Evolutionary conservation across 2,329 filamentous ascomycete species (phyloP), one percentile per base, ranked within the genome.

Genomic region (Penicillium sp.): DNA sequence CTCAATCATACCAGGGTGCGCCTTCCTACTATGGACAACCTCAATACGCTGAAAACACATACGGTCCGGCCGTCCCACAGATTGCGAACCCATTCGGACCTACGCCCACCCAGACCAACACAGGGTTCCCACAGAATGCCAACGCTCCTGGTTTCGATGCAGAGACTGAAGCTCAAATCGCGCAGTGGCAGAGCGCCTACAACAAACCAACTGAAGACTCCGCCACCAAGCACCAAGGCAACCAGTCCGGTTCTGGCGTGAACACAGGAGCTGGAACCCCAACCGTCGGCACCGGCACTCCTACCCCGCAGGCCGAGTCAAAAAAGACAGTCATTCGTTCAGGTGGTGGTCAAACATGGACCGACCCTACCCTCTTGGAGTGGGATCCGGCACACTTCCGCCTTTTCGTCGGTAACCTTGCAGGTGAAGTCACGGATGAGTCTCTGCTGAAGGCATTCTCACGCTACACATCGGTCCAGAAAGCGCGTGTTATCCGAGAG

Each of bases 331-430:
- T 99, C 0, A 81, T 91, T 46, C 88, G 94, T 37, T 84, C 89
- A 58, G 94, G 93, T 48, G 94, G 94, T 59, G 94, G 94, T 53
- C 90, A 96, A 78, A 89, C 86, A 56, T 99, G 94, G 94, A 88
- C 89, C 25, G 94, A 99, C 71, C 82, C 89, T 54, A 84, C 88
- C 0, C 84, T 99, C 4, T 83, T 97, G 2, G 94, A 97, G 72
- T 99, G 94, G 94, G 92, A 97, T 69, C 93, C 93, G 1, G 84
- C 89, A 28, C 94, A 99, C 72, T 89, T 96, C 68, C 90, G 94
- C 35, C 85, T 99, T 41, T 97, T 97, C 73, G 91, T 97, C 16
- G 94, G 94, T 61, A 99, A 99, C 73, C 83, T 99, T 49, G 94
- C 94, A 38, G 94, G 94, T 64, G 94, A 99, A 78, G 94, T 96